Percentiles rank a stretch among this genome's conserved stretches.
Conservation (phyloP, 805 yeast genomes). For the Starmerella sirachaensis region DNA sequence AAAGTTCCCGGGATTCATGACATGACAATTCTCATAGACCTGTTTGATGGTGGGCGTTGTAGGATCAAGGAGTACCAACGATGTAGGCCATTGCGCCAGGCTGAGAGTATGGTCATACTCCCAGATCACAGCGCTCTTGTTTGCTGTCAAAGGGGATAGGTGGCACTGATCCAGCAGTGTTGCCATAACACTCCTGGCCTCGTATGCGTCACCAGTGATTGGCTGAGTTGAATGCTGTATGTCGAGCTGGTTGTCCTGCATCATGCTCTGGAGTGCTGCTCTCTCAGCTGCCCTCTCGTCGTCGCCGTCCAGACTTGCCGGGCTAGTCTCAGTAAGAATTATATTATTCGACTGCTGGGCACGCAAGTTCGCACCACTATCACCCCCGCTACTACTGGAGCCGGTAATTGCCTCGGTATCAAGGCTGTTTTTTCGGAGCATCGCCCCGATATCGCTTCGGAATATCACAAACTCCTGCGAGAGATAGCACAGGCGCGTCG, state of each 20-base stretch:
- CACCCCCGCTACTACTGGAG: not conserved
- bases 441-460: constrained; percentile 59
- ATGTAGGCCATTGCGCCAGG: constrained; percentile 67
- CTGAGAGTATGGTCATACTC: constrained; percentile 57
- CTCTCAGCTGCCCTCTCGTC: constrained; percentile 20
- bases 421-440: constrained; percentile 61
- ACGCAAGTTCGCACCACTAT: not conserved
- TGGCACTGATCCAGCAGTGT: constrained; percentile 81
- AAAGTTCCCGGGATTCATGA: constrained; percentile 58
- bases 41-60: constrained; percentile 61
- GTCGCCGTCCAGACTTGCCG: too few species aligned
- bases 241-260: constrained; percentile 1
- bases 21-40: constrained; percentile 71
- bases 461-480: constrained; percentile 71
- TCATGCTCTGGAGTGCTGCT: constrained; percentile 7
- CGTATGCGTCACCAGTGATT: constrained; percentile 23
- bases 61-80: constrained; percentile 52
- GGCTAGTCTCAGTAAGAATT: too few species aligned
- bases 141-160: constrained; percentile 62
- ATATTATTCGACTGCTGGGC: too few species aligned
- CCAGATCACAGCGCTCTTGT: constrained; percentile 53
- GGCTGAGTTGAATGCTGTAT: not conserved
- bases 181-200: constrained; percentile 46
- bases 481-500: constrained; percentile 62
- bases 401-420: constrained; percentile 8